Evolutionary conservation across 2,329 filamentous ascomycete genomes (phyloP), one percentile per base, ranked within the genome.

Genomic region (Ophiosphaerella korrae): DNA sequence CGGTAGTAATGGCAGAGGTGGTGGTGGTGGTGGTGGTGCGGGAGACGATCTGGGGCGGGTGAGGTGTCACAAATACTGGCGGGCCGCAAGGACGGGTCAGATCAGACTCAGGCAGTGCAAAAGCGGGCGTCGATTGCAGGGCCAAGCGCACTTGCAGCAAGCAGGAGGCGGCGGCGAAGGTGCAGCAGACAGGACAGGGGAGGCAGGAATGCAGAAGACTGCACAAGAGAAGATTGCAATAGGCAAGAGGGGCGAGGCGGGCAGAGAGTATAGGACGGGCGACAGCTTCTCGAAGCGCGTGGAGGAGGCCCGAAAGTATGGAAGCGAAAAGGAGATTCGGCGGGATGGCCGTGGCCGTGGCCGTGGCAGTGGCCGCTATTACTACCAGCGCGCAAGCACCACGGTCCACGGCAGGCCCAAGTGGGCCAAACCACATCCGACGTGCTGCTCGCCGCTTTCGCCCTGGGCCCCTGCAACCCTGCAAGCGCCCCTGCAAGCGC

Each of bases 281-380:
- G 58, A 55, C 44, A 61, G 53, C 62, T 66, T 67, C 64, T 65
- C 60, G 64, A 67, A 66, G 64, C 61, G 63, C 60, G 66, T 66
- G 57, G 63, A 64, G 52, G 59, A 62, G 63, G 58, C 63, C 63
- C 64, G 63, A 64, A 60, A 62, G 58, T 60, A 50, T 66, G 64
- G 67, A 67, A 66, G 63, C 64, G 66, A 67, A 67, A 64, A 66
- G 63, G 63, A 68, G 63, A 66, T 58, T 66, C 64, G 64, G 62
- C 64, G 65, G 64, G 58, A 37, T 44, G 59, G 52, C 60, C 63
- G 65, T 63, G 26, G 26, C 26, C 7, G 26, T 42, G 58, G 60
- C 55, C 57, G 57, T 59, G 58, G 60, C 55, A 55, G 57, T 59
- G 55, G 60, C 62, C 60, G 61, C 64, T 63, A 61, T 67, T 64